Percentiles rank a stretch among this genome's conserved stretches.
phyloP scores from a whole-genome alignment of 129 eudicot species.

The Logfia minima region DNA sequence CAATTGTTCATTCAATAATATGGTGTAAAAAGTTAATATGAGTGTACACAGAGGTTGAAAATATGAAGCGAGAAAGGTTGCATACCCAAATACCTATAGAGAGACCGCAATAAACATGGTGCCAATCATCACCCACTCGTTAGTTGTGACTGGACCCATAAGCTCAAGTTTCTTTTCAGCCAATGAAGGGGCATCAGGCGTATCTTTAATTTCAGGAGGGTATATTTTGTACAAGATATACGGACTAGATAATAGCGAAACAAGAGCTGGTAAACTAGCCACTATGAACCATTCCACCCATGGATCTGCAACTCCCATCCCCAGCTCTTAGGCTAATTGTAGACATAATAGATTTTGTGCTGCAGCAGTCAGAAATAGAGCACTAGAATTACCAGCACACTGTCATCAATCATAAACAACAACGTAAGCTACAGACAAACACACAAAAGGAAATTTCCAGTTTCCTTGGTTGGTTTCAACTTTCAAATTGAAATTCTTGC shows the following conservation, averaged over 20 bases:
- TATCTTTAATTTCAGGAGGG: conserved; percentile 78
- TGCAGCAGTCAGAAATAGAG: conserved; percentile 93
- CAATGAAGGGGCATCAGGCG: conserved; percentile 80
- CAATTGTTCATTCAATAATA: neutral
- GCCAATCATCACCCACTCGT: conserved; percentile 82
- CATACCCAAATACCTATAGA: conserved; percentile 84
- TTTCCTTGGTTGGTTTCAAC: neutral
- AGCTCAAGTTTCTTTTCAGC: conserved; percentile 65
- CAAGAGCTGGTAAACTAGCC: conserved; percentile 69
- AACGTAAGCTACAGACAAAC: neutral
- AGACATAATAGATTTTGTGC: conserved; percentile 89
- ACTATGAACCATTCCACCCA: conserved; percentile 84
- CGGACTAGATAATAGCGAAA: conserved; percentile 58
- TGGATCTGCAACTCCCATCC: conserved; percentile 59
- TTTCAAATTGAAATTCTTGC: neutral
- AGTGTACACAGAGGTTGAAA: neutral
- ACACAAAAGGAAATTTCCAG: neutral
- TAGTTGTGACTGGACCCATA: conserved; percentile 82
- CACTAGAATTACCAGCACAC: conserved; percentile 81
- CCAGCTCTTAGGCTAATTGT: conserved; percentile 75
- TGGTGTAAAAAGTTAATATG: neutral
- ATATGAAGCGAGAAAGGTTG: neutral
- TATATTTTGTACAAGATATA: conserved; percentile 61
- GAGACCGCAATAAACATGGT: conserved; percentile 78
- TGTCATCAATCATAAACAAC: conserved; percentile 42